Evolutionary conservation across 148 eudicot species (phyloP).

Genomic region (Spergularia marina): DNA sequence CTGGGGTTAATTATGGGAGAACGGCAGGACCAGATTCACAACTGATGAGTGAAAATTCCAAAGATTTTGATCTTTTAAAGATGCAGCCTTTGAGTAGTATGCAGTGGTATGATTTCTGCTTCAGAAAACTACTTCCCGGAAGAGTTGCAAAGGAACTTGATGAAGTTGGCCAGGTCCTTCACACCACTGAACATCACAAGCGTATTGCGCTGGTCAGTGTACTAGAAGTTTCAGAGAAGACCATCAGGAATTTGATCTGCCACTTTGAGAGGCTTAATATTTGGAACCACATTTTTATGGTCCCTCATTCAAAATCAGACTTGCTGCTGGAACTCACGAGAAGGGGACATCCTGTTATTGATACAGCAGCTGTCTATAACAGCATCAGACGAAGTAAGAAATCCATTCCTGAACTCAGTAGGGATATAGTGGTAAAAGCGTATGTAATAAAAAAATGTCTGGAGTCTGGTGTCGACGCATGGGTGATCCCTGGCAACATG

Average conservation of each 20-base stretch:
- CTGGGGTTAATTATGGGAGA: conserved; percentile 90
- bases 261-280: conserved; percentile 75
- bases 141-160: conserved; percentile 47
- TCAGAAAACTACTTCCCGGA: conserved; percentile 63
- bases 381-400: conserved; percentile 31
- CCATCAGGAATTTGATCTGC: conserved; percentile 66
- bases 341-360: conserved; percentile 78
- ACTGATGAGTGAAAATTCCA: conserved; percentile 48
- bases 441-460: conserved; percentile 48
- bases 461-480: conserved; percentile 54
- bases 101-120: conserved; percentile 93
- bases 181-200: conserved; percentile 47
- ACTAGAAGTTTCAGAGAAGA: conserved; percentile 34
- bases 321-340: conserved; percentile 71
- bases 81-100: conserved; percentile 56
- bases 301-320: conserved; percentile 45
- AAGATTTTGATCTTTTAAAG: conserved; percentile 41
- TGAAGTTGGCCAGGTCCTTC: conserved; percentile 51
- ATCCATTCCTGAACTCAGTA: conserved; percentile 33
- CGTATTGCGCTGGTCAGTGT: conserved; percentile 59
- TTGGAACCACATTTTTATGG: conserved; percentile 62
- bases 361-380: conserved; percentile 42
- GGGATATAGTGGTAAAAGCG: conserved; percentile 50
- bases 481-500: conserved; percentile 56
- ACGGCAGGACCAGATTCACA: conserved; percentile 89